These are phyloP conservation scores for Globisporangium polare DNA, from an alignment of 352 stramenopile genomes.

Conservation along the genomic window DNA sequence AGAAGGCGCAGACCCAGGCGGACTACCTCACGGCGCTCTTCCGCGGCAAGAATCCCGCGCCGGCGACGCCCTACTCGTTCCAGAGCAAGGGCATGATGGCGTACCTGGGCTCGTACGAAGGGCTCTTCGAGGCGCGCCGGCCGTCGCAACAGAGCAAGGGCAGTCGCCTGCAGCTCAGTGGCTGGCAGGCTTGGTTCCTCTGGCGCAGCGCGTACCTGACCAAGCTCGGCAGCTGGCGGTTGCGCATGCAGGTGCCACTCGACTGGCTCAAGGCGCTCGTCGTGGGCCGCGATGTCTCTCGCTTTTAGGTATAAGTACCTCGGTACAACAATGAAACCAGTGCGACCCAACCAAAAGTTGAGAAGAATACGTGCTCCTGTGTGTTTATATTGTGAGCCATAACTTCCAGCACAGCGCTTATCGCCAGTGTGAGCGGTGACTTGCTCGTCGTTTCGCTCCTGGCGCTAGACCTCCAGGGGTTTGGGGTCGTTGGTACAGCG, in stretches of 20 bases:
- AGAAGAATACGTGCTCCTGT: too few relatives aligned
- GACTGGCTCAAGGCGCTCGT: slow-evolving; percentile 97
- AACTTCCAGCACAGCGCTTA: too few relatives aligned
- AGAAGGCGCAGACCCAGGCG: slow-evolving; percentile 86
- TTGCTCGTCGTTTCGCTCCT: too few relatives aligned
- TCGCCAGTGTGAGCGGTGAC: too few relatives aligned
- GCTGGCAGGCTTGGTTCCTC: slow-evolving; percentile 88
- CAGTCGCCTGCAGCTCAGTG: slow-evolving; percentile 56
- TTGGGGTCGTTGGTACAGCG: too few relatives aligned
- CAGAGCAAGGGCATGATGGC: slow-evolving; percentile 92
- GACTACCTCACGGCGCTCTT: slow-evolving; percentile 59
- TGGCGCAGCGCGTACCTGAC: slow-evolving; percentile 96
- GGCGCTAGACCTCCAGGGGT: too few relatives aligned
- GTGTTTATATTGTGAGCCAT: too few relatives aligned
- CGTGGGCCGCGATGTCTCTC: slow-evolving; percentile 94
- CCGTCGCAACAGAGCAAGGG: slow-evolving; percentile 30
- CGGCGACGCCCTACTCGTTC: slow-evolving; percentile 63
- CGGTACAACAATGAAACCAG: too few relatives aligned
- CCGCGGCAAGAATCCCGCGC: slow-evolving; percentile 44
- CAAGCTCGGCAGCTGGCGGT: slow-evolving; percentile 91
- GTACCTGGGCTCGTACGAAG: slow-evolving; percentile 91
- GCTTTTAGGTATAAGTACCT: slow-evolving; percentile 68
- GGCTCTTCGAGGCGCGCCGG: slow-evolving; percentile 76
- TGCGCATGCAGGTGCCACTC: slow-evolving; percentile 94
- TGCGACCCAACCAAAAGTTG: too few relatives aligned